A percentile compares a stretch with the other conserved stretches of the same genome.
phyloP scores from a whole-genome alignment of 495 filamentous ascomycete genomes.

The Clohesyomyces aquaticus region DNA sequence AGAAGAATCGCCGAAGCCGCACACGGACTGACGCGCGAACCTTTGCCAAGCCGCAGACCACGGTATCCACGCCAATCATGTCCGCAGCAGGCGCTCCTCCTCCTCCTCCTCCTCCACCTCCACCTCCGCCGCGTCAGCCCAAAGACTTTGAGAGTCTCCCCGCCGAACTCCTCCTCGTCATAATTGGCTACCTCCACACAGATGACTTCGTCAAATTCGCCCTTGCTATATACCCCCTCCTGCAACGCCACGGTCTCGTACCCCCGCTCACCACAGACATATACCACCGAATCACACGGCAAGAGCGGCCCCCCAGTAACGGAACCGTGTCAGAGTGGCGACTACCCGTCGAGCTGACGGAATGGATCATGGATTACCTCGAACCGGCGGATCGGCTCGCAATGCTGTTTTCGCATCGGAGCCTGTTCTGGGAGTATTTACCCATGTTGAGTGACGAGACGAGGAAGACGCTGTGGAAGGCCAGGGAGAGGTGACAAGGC shows the following conservation, averaged over 20 bases:
- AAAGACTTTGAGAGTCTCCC: slow-evolving; percentile 46
- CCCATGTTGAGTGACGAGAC: slow-evolving; percentile 16
- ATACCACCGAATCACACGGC: slow-evolving; percentile 19
- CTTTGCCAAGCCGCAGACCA: background rate
- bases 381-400: slow-evolving; percentile 28
- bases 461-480: slow-evolving; percentile 13
- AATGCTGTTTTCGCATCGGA: slow-evolving; percentile 25
- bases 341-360: slow-evolving; percentile 31
- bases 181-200: slow-evolving; percentile 46
- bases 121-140: slow-evolving; percentile 16
- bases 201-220: slow-evolving; percentile 49
- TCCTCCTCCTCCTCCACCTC: slow-evolving; percentile 22
- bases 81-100: background rate
- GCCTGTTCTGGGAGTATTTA: slow-evolving; percentile 17
- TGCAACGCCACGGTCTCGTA: slow-evolving; percentile 40
- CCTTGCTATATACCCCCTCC: slow-evolving; percentile 48
- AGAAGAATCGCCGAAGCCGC: slow-evolving; percentile 33
- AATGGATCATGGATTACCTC: slow-evolving; percentile 27
- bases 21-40: slow-evolving; percentile 39
- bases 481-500: background rate
- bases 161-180: slow-evolving; percentile 49
- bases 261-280: slow-evolving; percentile 29
- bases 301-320: background rate
- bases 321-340: slow-evolving; percentile 7
- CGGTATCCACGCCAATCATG: slow-evolving; percentile 43